These are phyloP conservation scores for Citrus australasica DNA, from an alignment of 345 rosid genomes.

Conservation along the genomic window DNA sequence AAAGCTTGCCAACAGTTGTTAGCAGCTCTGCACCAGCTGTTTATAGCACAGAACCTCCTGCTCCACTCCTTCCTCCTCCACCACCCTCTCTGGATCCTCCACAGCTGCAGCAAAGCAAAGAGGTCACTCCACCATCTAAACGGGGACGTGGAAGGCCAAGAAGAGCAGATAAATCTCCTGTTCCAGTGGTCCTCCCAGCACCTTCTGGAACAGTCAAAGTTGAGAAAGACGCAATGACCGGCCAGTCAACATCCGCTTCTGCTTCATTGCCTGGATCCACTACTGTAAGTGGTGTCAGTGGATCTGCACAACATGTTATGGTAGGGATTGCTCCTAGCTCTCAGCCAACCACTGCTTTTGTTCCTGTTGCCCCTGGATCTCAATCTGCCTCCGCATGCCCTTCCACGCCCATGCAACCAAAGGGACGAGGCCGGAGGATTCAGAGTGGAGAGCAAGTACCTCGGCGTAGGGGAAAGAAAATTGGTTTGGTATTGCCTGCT, in stretches of 20 bases:
- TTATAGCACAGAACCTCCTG: conserved; percentile 29
- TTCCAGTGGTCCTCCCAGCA: conserved; percentile 22
- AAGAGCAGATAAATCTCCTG: conserved; percentile 56
- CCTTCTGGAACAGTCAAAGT: conserved; percentile 33
- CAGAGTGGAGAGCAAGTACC: conserved; percentile 42
- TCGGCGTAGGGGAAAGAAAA: conserved; percentile 64
- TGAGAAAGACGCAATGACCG: conserved; percentile 31
- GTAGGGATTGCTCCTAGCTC: conserved; percentile 22
- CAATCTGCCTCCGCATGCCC: conserved; percentile 30
- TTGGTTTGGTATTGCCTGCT: conserved; percentile 26
- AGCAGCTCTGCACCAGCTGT: conserved; percentile 15
- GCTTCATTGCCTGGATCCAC: conserved; percentile 26
- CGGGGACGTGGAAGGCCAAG: conserved; percentile 96
- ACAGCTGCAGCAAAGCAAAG: conserved; percentile 37
- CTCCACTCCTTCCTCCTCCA: conserved; percentile 3
- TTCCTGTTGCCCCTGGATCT: conserved; percentile 27
- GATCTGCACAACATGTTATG: conserved; percentile 21
- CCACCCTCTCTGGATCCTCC: conserved; percentile 22
- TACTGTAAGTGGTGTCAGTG: conserved; percentile 20
- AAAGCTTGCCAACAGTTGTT: conserved; percentile 40
- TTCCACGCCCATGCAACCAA: conserved; percentile 23
- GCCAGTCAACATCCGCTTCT: conserved; percentile 25
- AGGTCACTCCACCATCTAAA: conserved; percentile 72
- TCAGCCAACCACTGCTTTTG: conserved; percentile 25
- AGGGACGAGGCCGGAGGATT: conserved; percentile 41